A percentile compares a stretch with the other conserved stretches of the same genome.
Evolutionary conservation across 169 alveolate species (phyloP).

Genomic region (Babesia ovata): DNA sequence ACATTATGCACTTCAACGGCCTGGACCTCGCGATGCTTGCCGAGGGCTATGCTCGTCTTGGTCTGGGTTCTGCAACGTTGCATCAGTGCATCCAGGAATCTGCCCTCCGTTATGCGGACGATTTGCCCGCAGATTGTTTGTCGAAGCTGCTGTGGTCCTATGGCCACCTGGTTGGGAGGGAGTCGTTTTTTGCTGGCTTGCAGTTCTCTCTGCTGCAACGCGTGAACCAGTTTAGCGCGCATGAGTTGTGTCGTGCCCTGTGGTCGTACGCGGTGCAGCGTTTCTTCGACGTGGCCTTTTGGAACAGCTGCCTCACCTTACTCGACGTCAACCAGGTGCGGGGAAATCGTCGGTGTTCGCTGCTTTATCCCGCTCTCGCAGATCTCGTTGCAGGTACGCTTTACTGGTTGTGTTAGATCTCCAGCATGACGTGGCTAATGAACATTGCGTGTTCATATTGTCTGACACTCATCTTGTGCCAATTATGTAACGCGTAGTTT

Average conservation of each 20-base stretch:
- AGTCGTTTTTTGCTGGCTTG: conserved; percentile 39
- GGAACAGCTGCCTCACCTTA: conserved; percentile 48
- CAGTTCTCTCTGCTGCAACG: conserved; percentile 43
- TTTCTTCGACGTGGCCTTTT: conserved; percentile 43
- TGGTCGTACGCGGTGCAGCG: conserved; percentile 61
- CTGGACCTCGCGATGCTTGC: conserved; percentile 68
- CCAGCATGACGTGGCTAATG: not conserved
- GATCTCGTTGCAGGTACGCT: conserved; percentile 32
- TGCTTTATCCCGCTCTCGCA: conserved; percentile 57
- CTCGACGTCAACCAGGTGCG: conserved; percentile 31
- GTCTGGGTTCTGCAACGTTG: conserved; percentile 48
- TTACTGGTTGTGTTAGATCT: not conserved
- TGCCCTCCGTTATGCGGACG: conserved; percentile 38
- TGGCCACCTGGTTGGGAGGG: conserved; percentile 46
- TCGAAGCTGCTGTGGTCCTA: conserved; percentile 59
- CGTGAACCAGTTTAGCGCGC: conserved; percentile 59
- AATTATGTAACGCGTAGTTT: too few relatives aligned
- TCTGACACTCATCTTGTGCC: too few relatives aligned
- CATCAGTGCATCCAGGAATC: conserved; percentile 66
- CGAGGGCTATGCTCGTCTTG: conserved; percentile 32
- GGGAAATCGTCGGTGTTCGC: conserved; percentile 36
- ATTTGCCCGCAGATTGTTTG: conserved; percentile 68
- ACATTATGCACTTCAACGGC: conserved; percentile 61
- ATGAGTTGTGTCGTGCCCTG: conserved; percentile 52
- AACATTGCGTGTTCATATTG: not conserved